Evolutionary conservation across 495 filamentous ascomycete genomes (phyloP).

Genomic region (Neurospora tetraspora): DNA sequence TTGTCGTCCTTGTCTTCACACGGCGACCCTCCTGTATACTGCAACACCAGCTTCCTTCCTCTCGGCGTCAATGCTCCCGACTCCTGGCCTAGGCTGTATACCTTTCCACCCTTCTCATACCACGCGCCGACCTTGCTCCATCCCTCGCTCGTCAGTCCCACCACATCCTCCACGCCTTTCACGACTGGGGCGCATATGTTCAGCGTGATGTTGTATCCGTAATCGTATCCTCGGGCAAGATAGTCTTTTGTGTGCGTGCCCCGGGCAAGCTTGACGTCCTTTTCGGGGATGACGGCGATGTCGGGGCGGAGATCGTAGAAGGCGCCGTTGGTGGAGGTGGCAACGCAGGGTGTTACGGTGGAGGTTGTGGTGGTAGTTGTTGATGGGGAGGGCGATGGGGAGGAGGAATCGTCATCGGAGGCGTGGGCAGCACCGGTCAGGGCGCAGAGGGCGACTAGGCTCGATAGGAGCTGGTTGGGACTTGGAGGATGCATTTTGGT

Average conservation of each 20-base stretch:
- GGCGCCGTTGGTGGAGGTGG: constrained; percentile 61
- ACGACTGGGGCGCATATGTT: constrained; percentile 89
- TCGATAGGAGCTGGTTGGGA: neutral
- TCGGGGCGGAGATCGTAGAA: constrained; percentile 88
- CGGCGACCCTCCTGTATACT: constrained; percentile 84
- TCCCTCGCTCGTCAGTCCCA: constrained; percentile 49
- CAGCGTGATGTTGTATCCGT: constrained; percentile 82
- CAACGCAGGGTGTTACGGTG: constrained; percentile 60
- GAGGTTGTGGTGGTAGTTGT: constrained; percentile 15
- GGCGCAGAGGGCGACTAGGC: constrained; percentile 12
- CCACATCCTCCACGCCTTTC: constrained; percentile 60
- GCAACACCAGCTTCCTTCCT: constrained; percentile 82
- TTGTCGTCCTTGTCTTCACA: constrained; percentile 40
- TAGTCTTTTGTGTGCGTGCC: constrained; percentile 52
- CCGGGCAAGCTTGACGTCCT: constrained; percentile 20
- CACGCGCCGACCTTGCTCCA: constrained; percentile 88
- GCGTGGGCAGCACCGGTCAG: constrained; percentile 9
- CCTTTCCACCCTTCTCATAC: constrained; percentile 62
- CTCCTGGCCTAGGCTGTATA: constrained; percentile 71
- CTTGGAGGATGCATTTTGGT: constrained; percentile 13
- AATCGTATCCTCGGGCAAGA: constrained; percentile 74
- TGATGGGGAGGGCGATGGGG: constrained; percentile 3
- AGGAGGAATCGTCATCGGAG: constrained; percentile 5
- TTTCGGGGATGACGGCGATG: constrained; percentile 43
- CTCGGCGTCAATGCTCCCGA: constrained; percentile 63